Evolutionary conservation across 768 basidiomycete genomes (phyloP), one percentile per base, ranked within the genome.

Genomic region (Tulasnella sp.): DNA sequence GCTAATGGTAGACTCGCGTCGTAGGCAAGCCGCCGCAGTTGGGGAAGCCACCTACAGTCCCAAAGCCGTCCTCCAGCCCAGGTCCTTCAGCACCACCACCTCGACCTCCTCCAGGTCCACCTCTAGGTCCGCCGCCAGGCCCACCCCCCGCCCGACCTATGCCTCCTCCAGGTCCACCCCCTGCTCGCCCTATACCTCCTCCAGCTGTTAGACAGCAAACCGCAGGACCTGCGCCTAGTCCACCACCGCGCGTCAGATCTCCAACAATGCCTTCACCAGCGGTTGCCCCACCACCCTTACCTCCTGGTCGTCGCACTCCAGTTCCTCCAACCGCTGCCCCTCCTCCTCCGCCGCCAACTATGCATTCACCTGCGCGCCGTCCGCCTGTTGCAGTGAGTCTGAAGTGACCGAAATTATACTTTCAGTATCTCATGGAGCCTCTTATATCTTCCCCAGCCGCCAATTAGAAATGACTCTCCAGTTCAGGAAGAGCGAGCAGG

Each of bases 11-110:
- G 5, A 5, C 7, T 48, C n/a, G 27, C 30, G 24, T 24, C 23
- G 43, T 45, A 87, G 86, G 74, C 15, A 85, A 82, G 74, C 77
- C 81, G 5, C 77, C 81, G 29, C 71, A 76, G 30, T 70, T 88
- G 2, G 88, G 78, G 5, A 87, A 79, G 68, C 82, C 84, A 13
- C 88, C 85, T 1, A 72, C 75, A 4, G 75, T 86, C 48, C 85
- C 85, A 1, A 80, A 75, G 64, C 75, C 80, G 41, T 70, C 69
- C 7, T 54, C 65, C 1, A 64, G 67, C 4, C 48, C 51, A 44
- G 21, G 23, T 38, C 64, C 52, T 19, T 66, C 70, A 41, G 64
- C 69, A 1, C 58, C 67, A 9, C 65, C 62, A 51, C 67, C 69
- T 43, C 64, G 68, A 4, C 63, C 63, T 5, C 34, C 34, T 38